Base-by-base conservation (phyloP, 2,329 filamentous ascomycete genomes). In the Trichoderma asperellum region DNA sequence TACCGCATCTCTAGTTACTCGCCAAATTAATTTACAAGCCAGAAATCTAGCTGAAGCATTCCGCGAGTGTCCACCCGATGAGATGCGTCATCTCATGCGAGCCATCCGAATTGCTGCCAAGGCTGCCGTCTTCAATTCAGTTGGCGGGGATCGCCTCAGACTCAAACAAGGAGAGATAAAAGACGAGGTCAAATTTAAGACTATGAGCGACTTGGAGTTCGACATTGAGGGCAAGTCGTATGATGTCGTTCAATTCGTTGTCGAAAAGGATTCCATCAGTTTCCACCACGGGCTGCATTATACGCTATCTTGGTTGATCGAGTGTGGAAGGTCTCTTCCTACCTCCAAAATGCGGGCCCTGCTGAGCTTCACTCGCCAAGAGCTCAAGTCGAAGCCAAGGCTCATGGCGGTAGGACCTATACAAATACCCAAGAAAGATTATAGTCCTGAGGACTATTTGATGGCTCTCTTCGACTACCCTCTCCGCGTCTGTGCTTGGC, bases 261-360 rank as follows among this genome's bases (percentile, higher is more conserved):
- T 99, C 11, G 93, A 97, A 74, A 91, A 91, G 73, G 92, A 97
- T 74, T 89, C 92, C 1, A 96, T 99, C 81, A 98, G 96, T 81
- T 98, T 99, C 80, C 96, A 99, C 77, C 96, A 99, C 78, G 94
- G 94, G 1, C 85, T 99, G 34, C 96, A 99, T 80, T 99, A 98
- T 78, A 96, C 93, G 0, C 83, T 98, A 1, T 99, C 96, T 0
- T 99, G 96, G 96, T 84, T 99, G 47, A 87, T 99, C 70, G 96
- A 99, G 78, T 92, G 92, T 74, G 96, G 90, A 56, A 93, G 94
- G 76, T 86, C 88, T 60, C 90, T 97, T 83, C 83, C 88, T 37
- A 84, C 86, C 10, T 87, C 90, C 24, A 85, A 91, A 60, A 84
- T 98, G 72, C 87, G 84, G 55, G 84, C 85, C 3, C 81, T 97